Evolutionary conservation across 768 basidiomycete species (phyloP).

Genomic region (Collybia sordida): DNA sequence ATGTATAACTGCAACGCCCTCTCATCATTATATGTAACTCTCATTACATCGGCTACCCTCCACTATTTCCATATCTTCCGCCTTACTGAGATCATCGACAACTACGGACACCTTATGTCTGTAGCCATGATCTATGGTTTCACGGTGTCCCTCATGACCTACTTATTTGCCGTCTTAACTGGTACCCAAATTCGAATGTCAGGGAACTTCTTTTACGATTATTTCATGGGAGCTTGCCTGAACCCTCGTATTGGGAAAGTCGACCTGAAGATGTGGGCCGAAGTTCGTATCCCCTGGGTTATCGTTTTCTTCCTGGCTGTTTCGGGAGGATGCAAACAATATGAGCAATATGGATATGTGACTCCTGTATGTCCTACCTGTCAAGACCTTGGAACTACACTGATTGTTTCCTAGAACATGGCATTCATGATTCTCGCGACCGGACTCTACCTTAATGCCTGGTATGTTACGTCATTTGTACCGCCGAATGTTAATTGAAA

Average conservation of each 20-base stretch:
- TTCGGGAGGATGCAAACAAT: conserved; percentile 94
- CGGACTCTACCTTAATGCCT: conserved; percentile 95
- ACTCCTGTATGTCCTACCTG: conserved; percentile 66
- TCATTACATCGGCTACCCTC: conserved; percentile 70
- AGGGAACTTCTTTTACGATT: conserved; percentile 92
- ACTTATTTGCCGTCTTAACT: conserved; percentile 73
- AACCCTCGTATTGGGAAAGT: conserved; percentile 91
- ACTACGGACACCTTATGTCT: conserved; percentile 94
- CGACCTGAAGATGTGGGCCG: conserved; percentile 99
- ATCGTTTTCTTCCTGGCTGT: conserved; percentile 92
- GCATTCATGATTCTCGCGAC: conserved; percentile 95
- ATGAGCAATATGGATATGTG: conserved; percentile 87
- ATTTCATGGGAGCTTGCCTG: conserved; percentile 94
- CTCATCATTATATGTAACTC: conserved; percentile 78
- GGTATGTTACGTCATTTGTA: conserved; percentile 39
- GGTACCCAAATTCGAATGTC: conserved; percentile 90
- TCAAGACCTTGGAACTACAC: background rate
- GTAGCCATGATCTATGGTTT: conserved; percentile 94
- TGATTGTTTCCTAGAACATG: conserved; percentile 69
- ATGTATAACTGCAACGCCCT: conserved; percentile 98
- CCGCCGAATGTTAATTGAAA: conserved; percentile 6
- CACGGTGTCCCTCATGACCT: conserved; percentile 74
- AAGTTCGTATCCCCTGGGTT: conserved; percentile 96
- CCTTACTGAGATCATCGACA: conserved; percentile 92
- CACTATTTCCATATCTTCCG: conserved; percentile 85